A percentile compares a stretch with the other conserved stretches of the same genome.
These are phyloP conservation scores for Persicaria tinctoria DNA, from an alignment of 148 eudicot genomes.

Conservation along the genomic window DNA sequence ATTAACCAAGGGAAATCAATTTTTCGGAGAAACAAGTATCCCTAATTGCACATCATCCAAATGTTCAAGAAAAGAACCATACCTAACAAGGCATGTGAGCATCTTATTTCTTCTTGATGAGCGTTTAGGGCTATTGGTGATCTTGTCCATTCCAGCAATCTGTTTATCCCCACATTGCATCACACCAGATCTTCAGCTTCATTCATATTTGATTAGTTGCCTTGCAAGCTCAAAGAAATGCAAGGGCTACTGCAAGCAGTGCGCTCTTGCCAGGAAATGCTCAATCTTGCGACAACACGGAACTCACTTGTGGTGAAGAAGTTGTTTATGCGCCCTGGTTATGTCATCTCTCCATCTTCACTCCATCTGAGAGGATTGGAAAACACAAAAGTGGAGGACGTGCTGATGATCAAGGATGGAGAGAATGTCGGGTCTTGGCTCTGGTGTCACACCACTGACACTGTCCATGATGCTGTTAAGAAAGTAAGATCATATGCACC, in stretches of 20 bases:
- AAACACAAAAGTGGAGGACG: conserved; percentile 66
- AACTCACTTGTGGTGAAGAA: conserved; percentile 23
- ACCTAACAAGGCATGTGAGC: not conserved
- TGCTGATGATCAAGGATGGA: conserved; percentile 62
- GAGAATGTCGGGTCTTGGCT: conserved; percentile 67
- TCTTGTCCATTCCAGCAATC: not conserved
- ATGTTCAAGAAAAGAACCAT: conserved; percentile 10
- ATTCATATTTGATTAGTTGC: not conserved
- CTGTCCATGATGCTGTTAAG: conserved; percentile 67
- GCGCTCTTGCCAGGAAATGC: conserved; percentile 40
- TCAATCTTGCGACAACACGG: conserved; percentile 28
- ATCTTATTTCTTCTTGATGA: not conserved
- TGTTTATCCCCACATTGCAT: not conserved
- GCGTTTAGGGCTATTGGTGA: not conserved
- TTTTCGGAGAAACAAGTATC: not conserved
- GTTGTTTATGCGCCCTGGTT: conserved; percentile 26
- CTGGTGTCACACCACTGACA: conserved; percentile 60
- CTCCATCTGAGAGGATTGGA: conserved; percentile 42
- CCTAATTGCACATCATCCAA: not conserved
- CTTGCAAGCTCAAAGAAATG: conserved; percentile 27
- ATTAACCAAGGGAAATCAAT: not conserved
- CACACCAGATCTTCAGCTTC: too few species aligned
- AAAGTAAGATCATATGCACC: conserved; percentile 29
- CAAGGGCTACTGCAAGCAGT: conserved; percentile 42
- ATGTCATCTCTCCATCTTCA: conserved; percentile 31